Evolutionary conservation across 148 eudicot genomes (phyloP).

Genomic region (Chenopodium berlandieri): DNA sequence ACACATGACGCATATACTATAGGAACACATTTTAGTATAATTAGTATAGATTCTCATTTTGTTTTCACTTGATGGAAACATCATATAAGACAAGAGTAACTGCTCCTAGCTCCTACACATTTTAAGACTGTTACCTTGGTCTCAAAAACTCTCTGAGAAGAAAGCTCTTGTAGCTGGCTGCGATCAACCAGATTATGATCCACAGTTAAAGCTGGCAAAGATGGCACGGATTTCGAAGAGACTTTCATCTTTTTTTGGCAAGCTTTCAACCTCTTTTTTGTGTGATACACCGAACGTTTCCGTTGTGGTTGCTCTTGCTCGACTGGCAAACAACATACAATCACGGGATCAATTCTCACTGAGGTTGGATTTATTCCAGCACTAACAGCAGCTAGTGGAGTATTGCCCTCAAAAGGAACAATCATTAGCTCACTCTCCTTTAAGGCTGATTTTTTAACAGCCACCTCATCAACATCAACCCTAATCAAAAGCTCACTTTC

Average conservation of each 20-base stretch:
- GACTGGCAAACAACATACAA: slow-evolving; percentile 15
- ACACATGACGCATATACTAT: no score
- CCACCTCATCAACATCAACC: no score
- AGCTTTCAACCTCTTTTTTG: slow-evolving; percentile 2
- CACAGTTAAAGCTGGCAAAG: neutral
- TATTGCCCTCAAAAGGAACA: neutral
- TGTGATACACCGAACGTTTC: neutral
- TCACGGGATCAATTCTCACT: neutral
- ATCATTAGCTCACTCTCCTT: neutral
- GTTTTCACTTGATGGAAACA: neutral
- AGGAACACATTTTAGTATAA: no score
- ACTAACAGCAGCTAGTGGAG: neutral
- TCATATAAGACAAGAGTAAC: neutral
- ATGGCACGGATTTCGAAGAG: neutral
- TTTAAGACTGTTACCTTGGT: slow-evolving; percentile 7
- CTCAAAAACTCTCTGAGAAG: slow-evolving; percentile 1
- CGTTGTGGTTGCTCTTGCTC: neutral
- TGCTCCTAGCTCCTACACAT: neutral
- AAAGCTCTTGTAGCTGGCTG: neutral
- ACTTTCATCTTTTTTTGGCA: neutral
- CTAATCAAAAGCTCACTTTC: no score
- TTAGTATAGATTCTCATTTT: neutral
- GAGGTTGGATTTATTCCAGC: neutral
- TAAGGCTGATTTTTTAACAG: neutral
- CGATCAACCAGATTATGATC: neutral